Conservation (phyloP, 495 filamentous ascomycete genomes). For the Tuber indicum region DNA sequence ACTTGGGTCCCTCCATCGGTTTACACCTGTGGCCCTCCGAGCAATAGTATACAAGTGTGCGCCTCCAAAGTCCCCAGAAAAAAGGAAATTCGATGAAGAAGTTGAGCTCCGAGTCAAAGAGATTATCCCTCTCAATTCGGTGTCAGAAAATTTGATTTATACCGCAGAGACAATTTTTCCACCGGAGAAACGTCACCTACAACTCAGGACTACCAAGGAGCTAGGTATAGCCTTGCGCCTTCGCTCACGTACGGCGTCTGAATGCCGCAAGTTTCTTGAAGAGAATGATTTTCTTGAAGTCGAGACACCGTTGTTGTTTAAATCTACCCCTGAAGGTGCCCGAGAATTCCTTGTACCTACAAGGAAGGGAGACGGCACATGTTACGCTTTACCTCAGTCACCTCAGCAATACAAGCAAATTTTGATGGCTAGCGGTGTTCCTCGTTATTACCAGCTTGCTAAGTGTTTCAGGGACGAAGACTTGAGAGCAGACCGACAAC, state of each 20-base stretch:
- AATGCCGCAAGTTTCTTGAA: constrained; percentile 52
- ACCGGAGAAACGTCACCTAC: constrained; percentile 69
- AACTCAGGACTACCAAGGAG: constrained; percentile 63
- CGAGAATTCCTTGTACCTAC: constrained; percentile 95
- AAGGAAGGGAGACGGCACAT: constrained; percentile 53
- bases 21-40: constrained; percentile 30
- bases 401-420: constrained; percentile 99
- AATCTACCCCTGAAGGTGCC: constrained; percentile 93
- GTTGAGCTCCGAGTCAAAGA: constrained; percentile 59
- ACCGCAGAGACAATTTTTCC: constrained; percentile 64
- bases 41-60: constrained; percentile 21
- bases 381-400: constrained; percentile 90
- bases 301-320: constrained; percentile 91
- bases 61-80: constrained; percentile 21
- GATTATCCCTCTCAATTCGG: constrained; percentile 64
- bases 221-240: constrained; percentile 59
- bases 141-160: constrained; percentile 69
- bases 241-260: constrained; percentile 50
- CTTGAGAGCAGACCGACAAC: constrained; percentile 83
- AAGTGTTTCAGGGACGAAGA: constrained; percentile 96
- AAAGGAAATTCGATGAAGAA: background rate
- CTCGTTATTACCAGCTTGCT: constrained; percentile 83
- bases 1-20: constrained; percentile 24
- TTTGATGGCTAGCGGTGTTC: constrained; percentile 82
- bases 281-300: constrained; percentile 62